A percentile compares a stretch with the other conserved stretches of the same genome.
phyloP scores from a whole-genome alignment of 1,284 basidiomycete species.

The Moniliophthora roreri region DNA sequence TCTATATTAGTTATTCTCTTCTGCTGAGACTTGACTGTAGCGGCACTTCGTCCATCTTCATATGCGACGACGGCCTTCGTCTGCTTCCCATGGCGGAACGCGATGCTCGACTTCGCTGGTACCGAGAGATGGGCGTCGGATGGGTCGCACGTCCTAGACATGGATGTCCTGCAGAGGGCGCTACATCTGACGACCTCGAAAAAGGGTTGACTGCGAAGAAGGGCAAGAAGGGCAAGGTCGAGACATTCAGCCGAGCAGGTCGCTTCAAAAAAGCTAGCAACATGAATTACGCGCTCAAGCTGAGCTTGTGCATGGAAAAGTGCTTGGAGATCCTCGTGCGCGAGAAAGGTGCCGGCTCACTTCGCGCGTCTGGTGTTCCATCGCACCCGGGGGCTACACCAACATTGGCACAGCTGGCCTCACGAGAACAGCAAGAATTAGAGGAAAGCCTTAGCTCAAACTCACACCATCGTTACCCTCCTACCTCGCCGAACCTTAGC shows the following conservation, averaged over 20 bases:
- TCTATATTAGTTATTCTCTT: slow-evolving; percentile 62
- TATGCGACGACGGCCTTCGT: slow-evolving; percentile 77
- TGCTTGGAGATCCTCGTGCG: slow-evolving; percentile 8
- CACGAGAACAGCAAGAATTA: neutral
- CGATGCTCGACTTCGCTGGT: slow-evolving; percentile 70
- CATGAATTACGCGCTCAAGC: slow-evolving; percentile 12
- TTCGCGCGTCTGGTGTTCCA: no score
- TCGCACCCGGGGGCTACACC: neutral
- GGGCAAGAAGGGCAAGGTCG: slow-evolving; percentile 1
- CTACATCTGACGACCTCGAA: slow-evolving; percentile 8
- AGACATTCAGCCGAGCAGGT: slow-evolving; percentile 11
- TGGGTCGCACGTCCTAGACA: slow-evolving; percentile 72
- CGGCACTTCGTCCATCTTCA: slow-evolving; percentile 72
- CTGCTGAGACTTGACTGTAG: slow-evolving; percentile 62
- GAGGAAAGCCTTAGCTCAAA: neutral
- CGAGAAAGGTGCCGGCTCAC: neutral
- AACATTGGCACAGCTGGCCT: neutral
- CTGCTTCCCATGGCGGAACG: slow-evolving; percentile 56
- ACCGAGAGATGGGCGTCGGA: slow-evolving; percentile 78
- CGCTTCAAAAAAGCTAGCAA: slow-evolving; percentile 16
- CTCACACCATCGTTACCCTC: neutral
- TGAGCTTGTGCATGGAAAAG: slow-evolving; percentile 12
- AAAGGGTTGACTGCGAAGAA: slow-evolving; percentile 6
- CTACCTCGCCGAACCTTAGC: neutral
- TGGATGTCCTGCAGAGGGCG: slow-evolving; percentile 13